Evolutionary conservation across 306 rosid species (phyloP), one percentile per base, ranked within the genome.

Genomic region (Vicia villosa): DNA sequence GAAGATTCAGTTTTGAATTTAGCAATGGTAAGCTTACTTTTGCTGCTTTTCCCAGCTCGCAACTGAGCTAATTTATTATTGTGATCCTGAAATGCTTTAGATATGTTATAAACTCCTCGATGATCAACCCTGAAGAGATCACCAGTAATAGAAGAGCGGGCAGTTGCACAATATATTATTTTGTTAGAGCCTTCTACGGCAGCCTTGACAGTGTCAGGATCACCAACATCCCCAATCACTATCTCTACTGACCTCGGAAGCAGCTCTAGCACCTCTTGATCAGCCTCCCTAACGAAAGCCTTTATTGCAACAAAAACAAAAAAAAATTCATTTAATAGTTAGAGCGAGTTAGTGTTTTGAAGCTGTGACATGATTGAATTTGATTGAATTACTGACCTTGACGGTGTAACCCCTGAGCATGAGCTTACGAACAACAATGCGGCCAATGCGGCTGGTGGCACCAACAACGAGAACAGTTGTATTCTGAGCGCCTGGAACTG

Each of bases 41-140:
- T 90, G 71, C 97, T 94, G 83, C 98, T 94, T 79, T 85, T 94
- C 11, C 97, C 98, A 30, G 98, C 98, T 58, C 98, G 84, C 45
- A 89, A 64, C 64, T 94, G 98, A 0, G 97, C 98, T 66, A 94
- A 77, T 84, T 88, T 68, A 74, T 94, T 94, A 77, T 90, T 94
- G 77, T 84, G 90, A 75, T 94, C 98, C 98, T 93, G 85, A 74
- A 90, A 90, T 82, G 98, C 86, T 84, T 94, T 94, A 65, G 83
- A 78, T 34, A 90, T 74, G 68, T 94, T 94, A 84, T 88, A 90
- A 74, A 94, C 95, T 20, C 98, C 98, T 41, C 68, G 83, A 24
- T 85, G 80, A 83, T 94, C 98, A 74, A 94, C 98, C 82, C 98
- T 76, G 78, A 74, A 87, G 73, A 94, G 96, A 81, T 94, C 98